Evolutionary conservation across 2,329 filamentous ascomycete genomes (phyloP), one percentile per base, ranked within the genome.

Genomic region (Cladophialophora chaetospira): DNA sequence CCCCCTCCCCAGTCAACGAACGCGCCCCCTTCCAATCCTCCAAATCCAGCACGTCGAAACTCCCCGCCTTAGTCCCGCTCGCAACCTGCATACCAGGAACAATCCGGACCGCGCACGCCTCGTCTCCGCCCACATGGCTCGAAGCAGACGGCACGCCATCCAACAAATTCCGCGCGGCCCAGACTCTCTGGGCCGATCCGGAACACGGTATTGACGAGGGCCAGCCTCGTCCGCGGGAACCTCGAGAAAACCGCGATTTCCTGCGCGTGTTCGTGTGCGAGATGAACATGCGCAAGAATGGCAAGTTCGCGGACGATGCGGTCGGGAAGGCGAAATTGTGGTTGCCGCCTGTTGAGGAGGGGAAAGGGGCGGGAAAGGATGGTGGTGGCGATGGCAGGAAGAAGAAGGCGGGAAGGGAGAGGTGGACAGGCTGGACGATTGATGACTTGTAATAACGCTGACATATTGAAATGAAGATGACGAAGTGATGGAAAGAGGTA

Each of bases 251-350:
- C 68, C 76, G 79, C 62, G 79, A 86, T 65, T 87, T 87, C 67
- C 70, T 87, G 44, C 79, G 84, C 31, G 79, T 86, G 62, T 82
- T 86, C 13, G 84, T 86, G 9, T 74, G 86, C 45, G 84, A 87
- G 70, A 85, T 86, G 83, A 86, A 86, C 68, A 87, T 87, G 84
- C 78, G 83, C 33, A 78, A 83, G 40, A 76, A 75, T 58, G 84
- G 84, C 53, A 87, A 87, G 71, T 72, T 87, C 42, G 82, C 83
- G 59, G 73, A 80, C 40, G 79, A 80, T 51, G 69, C 73, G 8
- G 75, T 79, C 13, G 81, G 82, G 17, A 75, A 78, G 61, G 84
- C 84, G 23, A 78, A 77, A 54, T 77, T 86, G 58, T 86, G 82
- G 81, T 70, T 86, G 42, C 83, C 84, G 33, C 83, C 84, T 42